These are phyloP conservation scores for Pouteria glomerata DNA, from an alignment of 148 eudicot genomes.

Conservation along the genomic window DNA sequence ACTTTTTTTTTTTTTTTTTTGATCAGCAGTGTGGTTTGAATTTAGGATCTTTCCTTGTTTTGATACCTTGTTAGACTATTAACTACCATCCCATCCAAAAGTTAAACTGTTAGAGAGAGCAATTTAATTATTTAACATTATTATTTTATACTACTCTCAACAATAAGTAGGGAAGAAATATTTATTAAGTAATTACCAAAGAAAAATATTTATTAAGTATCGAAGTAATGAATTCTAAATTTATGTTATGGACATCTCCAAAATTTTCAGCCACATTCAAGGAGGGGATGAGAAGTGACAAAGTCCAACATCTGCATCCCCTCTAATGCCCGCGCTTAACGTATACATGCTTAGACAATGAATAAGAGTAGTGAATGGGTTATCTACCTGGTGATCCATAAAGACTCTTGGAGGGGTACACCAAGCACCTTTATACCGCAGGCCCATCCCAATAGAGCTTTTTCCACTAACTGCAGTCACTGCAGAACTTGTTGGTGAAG, in stretches of 20 bases:
- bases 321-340: not conserved
- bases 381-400: conserved; percentile 78
- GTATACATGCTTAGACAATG: not conserved
- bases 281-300: conserved; percentile 1
- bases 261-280: not conserved
- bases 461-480: conserved; percentile 84
- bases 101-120: too few species aligned
- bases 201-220: too few species aligned
- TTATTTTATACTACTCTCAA: too few species aligned
- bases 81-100: too few species aligned
- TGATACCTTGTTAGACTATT: too few species aligned
- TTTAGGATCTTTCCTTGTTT: too few species aligned
- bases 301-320: not conserved
- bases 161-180: not conserved
- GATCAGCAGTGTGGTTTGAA: too few species aligned
- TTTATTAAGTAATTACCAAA: not conserved
- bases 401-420: conserved; percentile 96
- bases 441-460: conserved; percentile 77
- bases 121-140: too few species aligned
- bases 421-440: conserved; percentile 88
- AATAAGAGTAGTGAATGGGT: not conserved
- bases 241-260: not conserved
- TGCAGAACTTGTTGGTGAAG: conserved; percentile 88
- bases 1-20: too few species aligned
- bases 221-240: not conserved